Conservation (phyloP, 73 alveolate species). For the Tetrahymena thermophila region DNA sequence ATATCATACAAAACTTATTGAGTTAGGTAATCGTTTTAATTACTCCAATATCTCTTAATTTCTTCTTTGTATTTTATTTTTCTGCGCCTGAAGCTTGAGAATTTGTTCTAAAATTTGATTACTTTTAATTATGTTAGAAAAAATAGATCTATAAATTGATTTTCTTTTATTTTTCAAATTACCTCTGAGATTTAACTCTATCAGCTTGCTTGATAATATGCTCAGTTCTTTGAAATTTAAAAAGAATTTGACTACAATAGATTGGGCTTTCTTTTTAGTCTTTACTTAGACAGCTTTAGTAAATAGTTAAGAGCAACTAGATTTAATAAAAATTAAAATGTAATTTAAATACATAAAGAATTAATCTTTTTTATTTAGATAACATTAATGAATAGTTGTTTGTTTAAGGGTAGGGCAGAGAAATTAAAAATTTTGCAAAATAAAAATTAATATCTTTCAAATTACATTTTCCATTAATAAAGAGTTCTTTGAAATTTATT, state of each 20-base stretch:
- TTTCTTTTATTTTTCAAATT: not conserved
- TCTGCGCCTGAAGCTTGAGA: not conserved
- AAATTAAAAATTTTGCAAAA: not conserved
- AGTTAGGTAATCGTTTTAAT: not conserved
- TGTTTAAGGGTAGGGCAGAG: not conserved
- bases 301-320: not conserved
- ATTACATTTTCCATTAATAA: not conserved
- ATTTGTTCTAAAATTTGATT: not conserved
- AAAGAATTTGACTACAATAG: not conserved
- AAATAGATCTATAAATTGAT: not conserved
- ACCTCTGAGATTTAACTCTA: not conserved
- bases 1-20: not conserved
- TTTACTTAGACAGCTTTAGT: not conserved
- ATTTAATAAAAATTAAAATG: not conserved
- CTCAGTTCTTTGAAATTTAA: not conserved
- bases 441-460: not conserved
- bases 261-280: not conserved
- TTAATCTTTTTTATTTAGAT: too few relatives aligned
- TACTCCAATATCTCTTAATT: not conserved
- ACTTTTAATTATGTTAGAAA: not conserved
- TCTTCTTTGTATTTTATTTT: not conserved
- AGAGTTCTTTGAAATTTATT: not conserved
- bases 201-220: not conserved
- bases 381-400: too few relatives aligned
- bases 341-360: too few relatives aligned